These are phyloP conservation scores for Capniomyces stellatus DNA, from an alignment of 371 early-diverging fungal species.

Conservation along the genomic window DNA sequence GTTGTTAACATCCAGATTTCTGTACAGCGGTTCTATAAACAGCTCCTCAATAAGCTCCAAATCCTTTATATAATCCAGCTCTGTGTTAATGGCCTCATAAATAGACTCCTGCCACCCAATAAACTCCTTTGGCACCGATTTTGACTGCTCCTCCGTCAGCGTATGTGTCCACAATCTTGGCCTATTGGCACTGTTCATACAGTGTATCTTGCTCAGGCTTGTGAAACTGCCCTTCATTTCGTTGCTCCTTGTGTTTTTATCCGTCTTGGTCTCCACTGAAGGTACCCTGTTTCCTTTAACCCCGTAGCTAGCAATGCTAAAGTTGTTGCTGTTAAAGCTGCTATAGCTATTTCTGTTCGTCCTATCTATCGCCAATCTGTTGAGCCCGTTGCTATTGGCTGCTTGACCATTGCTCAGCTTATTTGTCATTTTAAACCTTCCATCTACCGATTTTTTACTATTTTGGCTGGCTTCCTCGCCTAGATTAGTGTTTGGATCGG, in stretches of 20 bases:
- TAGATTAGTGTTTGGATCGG: no score
- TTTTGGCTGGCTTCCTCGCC: no score
- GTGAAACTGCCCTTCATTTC: background rate
- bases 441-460: no score
- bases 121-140: slow-evolving; percentile 13
- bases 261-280: background rate
- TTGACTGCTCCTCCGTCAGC: slow-evolving; percentile 11
- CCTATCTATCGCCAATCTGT: no score
- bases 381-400: no score
- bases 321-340: no score
- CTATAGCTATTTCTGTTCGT: no score
- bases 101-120: slow-evolving; percentile 40
- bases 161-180: slow-evolving; percentile 22
- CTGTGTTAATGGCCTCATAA: slow-evolving; percentile 36
- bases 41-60: slow-evolving; percentile 30
- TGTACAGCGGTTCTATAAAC: slow-evolving; percentile 25
- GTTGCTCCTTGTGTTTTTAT: background rate
- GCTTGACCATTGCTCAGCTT: no score
- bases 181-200: background rate
- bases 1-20: background rate
- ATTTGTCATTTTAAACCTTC: no score
- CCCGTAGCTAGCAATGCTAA: no score
- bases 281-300: background rate
- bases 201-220: background rate
- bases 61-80: slow-evolving; percentile 35